A percentile compares a stretch with the other conserved stretches of the same genome.
Evolutionary conservation across 352 stramenopile genomes (phyloP).

Genomic region (Phytophthora vignae): DNA sequence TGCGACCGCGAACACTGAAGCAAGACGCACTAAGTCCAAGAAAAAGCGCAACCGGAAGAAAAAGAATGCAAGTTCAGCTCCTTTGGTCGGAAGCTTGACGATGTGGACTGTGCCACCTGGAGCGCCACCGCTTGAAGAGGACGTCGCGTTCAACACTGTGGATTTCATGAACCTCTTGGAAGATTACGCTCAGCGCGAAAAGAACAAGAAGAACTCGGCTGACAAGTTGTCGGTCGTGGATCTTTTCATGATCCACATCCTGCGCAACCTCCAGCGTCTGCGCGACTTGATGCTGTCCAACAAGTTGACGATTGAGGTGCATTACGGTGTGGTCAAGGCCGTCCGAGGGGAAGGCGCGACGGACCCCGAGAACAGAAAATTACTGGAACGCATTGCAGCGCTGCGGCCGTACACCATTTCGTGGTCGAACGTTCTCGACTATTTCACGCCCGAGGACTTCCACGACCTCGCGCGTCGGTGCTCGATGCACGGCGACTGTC

Average conservation of each 20-base stretch:
- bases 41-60: conserved; percentile 19
- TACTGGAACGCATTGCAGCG: conserved; percentile 30
- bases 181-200: conserved; percentile 11
- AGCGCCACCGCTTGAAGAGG: conserved; percentile 20
- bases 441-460: conserved; percentile 34
- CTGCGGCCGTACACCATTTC: conserved; percentile 36
- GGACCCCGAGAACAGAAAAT: conserved; percentile 8
- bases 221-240: conserved; percentile 29
- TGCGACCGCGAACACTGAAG: background rate
- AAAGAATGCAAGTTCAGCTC: background rate
- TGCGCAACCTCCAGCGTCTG: conserved; percentile 30
- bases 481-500: conserved; percentile 25
- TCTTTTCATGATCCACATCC: conserved; percentile 36
- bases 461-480: conserved; percentile 39
- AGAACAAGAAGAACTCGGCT: conserved; percentile 1
- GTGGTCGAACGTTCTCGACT: conserved; percentile 39
- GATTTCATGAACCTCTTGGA: conserved; percentile 25
- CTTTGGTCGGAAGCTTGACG: conserved; percentile 29
- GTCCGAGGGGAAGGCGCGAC: conserved; percentile 8
- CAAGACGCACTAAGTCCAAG: background rate
- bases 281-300: conserved; percentile 17
- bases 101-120: conserved; percentile 35
- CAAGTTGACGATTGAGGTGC: conserved; percentile 30
- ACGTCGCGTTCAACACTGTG: conserved; percentile 31
- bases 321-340: conserved; percentile 37